Evolutionary conservation across 805 yeast genomes (phyloP).

Genomic region (Hanseniaspora lachancei): DNA sequence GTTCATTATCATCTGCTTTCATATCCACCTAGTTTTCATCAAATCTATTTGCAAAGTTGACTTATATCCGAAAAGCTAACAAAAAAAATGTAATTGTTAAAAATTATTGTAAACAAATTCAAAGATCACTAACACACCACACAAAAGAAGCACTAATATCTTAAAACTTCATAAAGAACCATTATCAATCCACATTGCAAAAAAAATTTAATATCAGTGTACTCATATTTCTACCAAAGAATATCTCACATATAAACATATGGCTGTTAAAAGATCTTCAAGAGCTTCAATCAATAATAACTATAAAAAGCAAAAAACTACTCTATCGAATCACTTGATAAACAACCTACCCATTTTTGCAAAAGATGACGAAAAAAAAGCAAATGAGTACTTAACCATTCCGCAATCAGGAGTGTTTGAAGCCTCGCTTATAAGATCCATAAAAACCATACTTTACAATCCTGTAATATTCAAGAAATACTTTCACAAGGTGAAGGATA

Average conservation of each 20-base stretch:
- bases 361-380: background rate
- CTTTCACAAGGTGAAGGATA: conserved; percentile 9
- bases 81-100: too few relatives aligned
- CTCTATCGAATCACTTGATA: background rate
- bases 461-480: conserved; percentile 11
- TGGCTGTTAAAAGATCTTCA: background rate
- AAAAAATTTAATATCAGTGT: too few relatives aligned
- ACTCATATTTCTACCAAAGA: too few relatives aligned
- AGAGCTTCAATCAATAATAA: background rate
- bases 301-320: background rate
- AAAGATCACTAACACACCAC: too few relatives aligned
- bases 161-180: too few relatives aligned
- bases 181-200: too few relatives aligned
- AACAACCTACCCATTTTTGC: background rate
- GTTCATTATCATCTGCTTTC: too few relatives aligned
- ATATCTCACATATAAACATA: background rate
- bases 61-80: too few relatives aligned
- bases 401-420: conserved; percentile 11
- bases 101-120: too few relatives aligned
- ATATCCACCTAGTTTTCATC: too few relatives aligned
- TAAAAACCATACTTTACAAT: background rate
- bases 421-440: conserved; percentile 5
- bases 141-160: too few relatives aligned
- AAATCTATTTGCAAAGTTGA: too few relatives aligned
- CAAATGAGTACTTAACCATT: background rate